A percentile compares a stretch with the other conserved stretches of the same genome.
These are phyloP conservation scores for Trametes cubensis DNA, from an alignment of 768 basidiomycete genomes.

Conservation along the genomic window DNA sequence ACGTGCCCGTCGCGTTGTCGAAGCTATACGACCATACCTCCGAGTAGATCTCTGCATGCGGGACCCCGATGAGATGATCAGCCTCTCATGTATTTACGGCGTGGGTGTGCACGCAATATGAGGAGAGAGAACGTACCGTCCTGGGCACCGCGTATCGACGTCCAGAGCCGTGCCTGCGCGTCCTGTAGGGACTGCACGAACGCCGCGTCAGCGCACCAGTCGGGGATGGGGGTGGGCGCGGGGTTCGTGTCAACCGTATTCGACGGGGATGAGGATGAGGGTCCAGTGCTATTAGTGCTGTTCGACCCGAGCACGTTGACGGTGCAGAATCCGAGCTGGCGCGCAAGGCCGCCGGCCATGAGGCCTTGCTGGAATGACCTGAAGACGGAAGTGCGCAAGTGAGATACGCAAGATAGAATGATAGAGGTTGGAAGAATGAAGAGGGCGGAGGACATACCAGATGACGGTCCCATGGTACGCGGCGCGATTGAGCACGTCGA, in stretches of 20 bases:
- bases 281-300: constrained; percentile 14
- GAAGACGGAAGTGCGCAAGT: not conserved
- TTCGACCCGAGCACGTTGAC: not conserved
- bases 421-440: not conserved
- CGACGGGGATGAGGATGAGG: not conserved
- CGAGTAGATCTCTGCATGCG: constrained; percentile 38
- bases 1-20: constrained; percentile 38
- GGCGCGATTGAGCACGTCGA: constrained; percentile 39
- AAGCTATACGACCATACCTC: constrained; percentile 47
- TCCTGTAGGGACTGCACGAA: constrained; percentile 38
- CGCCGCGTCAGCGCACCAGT: constrained; percentile 41
- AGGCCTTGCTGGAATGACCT: constrained; percentile 48
- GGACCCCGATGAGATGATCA: not conserved
- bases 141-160: constrained; percentile 16
- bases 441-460: constrained; percentile 31
- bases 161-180: constrained; percentile 36
- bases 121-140: constrained; percentile 13
- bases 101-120: no score
- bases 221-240: constrained; percentile 27
- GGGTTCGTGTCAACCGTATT: constrained; percentile 18
- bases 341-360: constrained; percentile 46
- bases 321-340: constrained; percentile 15
- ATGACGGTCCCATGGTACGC: constrained; percentile 43
- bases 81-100: not conserved
- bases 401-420: not conserved